Conservation (phyloP, 331 rosid species). For the Prunus yedoensis region DNA sequence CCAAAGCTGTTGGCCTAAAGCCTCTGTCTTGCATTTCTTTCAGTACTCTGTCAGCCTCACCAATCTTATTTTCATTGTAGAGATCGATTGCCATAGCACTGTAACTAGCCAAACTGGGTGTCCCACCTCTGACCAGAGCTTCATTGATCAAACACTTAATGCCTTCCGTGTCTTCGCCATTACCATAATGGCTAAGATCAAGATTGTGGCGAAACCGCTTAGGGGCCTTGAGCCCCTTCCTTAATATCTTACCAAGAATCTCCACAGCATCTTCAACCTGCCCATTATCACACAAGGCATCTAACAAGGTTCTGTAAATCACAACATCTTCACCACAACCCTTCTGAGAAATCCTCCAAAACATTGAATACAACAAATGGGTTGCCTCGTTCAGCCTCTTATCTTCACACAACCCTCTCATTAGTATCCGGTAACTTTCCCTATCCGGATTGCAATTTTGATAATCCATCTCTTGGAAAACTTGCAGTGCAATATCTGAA, state of each 20-base stretch:
- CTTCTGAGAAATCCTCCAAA: slow-evolving; percentile 1
- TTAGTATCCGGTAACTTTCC: slow-evolving; percentile 62
- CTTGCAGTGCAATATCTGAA: slow-evolving; percentile 72
- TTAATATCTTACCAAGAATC: slow-evolving; percentile 69
- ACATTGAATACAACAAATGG: slow-evolving; percentile 19
- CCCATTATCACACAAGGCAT: slow-evolving; percentile 47
- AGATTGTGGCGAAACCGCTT: slow-evolving; percentile 40
- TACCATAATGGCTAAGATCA: slow-evolving; percentile 37
- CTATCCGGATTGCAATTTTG: slow-evolving; percentile 69
- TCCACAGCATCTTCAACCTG: slow-evolving; percentile 63
- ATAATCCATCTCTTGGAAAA: slow-evolving; percentile 78
- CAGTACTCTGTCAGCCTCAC: slow-evolving; percentile 54
- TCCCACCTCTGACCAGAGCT: slow-evolving; percentile 66
- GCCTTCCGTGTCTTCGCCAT: slow-evolving; percentile 33
- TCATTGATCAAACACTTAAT: slow-evolving; percentile 48
- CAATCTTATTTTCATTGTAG: slow-evolving; percentile 51
- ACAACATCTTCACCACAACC: slow-evolving; percentile 7
- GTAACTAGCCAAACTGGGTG: slow-evolving; percentile 65
- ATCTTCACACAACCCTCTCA: slow-evolving; percentile 80
- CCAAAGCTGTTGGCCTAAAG: slow-evolving; percentile 49
- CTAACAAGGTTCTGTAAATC: not conserved
- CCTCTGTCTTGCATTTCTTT: slow-evolving; percentile 51
- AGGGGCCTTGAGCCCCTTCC: slow-evolving; percentile 79
- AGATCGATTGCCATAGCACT: slow-evolving; percentile 69
- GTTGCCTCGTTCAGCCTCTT: not conserved